Conservation (phyloP, 1,284 basidiomycete genomes). For the Boletus sp. region DNA sequence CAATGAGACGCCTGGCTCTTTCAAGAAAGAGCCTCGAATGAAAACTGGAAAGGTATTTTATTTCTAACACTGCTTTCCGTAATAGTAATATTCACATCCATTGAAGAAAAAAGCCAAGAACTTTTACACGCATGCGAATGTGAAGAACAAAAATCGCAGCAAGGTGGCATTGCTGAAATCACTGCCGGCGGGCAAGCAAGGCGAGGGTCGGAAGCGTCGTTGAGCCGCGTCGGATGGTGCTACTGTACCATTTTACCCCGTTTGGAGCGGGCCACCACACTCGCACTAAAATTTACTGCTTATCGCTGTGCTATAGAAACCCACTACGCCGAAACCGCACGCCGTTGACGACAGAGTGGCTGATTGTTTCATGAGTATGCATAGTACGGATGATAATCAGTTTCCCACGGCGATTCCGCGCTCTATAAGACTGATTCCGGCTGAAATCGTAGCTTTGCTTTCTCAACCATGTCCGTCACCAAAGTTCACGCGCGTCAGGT, state of each 20-base stretch:
- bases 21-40: constrained; percentile 75
- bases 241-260: constrained; percentile 18
- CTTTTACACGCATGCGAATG: constrained; percentile 87
- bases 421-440: constrained; percentile 30
- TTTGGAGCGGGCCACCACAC: constrained; percentile 3
- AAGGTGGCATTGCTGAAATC: constrained; percentile 62
- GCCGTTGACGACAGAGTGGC: constrained; percentile 5
- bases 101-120: constrained; percentile 84
- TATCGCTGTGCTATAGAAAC: constrained; percentile 20
- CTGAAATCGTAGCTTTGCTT: constrained; percentile 29
- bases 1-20: constrained; percentile 38
- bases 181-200: constrained; percentile 52
- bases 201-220: constrained; percentile 44
- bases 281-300: constrained; percentile 13
- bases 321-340: constrained; percentile 7
- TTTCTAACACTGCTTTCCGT: constrained; percentile 9
- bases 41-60: constrained; percentile 80
- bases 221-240: constrained; percentile 22
- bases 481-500: constrained; percentile 91
- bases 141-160: constrained; percentile 84
- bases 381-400: constrained; percentile 34
- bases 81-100: constrained; percentile 21
- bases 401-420: constrained; percentile 34
- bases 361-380: constrained; percentile 20
- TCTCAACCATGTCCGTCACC: constrained; percentile 78